Percentiles rank a stretch among this genome's conserved stretches.
Conservation (phyloP, 1,284 basidiomycete genomes). For the Porodaedalea pini region DNA sequence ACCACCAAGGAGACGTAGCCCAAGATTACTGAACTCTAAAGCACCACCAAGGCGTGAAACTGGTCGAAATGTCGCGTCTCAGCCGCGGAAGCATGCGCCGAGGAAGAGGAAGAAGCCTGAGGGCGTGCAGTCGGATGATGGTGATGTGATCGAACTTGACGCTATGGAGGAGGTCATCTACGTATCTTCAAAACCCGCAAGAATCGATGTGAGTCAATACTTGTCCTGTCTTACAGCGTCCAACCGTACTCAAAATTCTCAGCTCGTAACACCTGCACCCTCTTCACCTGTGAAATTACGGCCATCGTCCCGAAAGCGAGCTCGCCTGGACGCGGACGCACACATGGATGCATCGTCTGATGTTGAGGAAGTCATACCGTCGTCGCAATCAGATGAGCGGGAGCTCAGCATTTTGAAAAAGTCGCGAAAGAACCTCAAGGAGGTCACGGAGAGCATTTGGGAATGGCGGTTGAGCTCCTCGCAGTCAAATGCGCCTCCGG, state of each 20-base stretch:
- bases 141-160: conserved; percentile 1
- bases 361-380: conserved; percentile 39
- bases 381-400: conserved; percentile 65
- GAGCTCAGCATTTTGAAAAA: conserved; percentile 41
- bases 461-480: conserved; percentile 39
- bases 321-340: neutral
- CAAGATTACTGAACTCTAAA: neutral
- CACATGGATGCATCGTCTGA: neutral
- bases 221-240: neutral
- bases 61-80: neutral
- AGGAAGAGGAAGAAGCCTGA: conserved; percentile 10
- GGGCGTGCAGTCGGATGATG: conserved; percentile 4
- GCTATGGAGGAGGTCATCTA: conserved; percentile 12
- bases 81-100: neutral
- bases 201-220: conserved; percentile 2
- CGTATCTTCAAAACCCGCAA: neutral
- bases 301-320: conserved; percentile 2
- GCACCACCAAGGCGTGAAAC: neutral
- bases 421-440: conserved; percentile 27
- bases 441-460: conserved; percentile 39
- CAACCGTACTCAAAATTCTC: neutral
- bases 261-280: conserved; percentile 2
- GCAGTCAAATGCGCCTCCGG: conserved; percentile 6
- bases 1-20: neutral
- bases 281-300: neutral